A percentile compares a stretch with the other conserved stretches of the same genome.
Evolutionary conservation across 1,284 basidiomycete species (phyloP).

Genomic region (Exobasidium rhododendri): DNA sequence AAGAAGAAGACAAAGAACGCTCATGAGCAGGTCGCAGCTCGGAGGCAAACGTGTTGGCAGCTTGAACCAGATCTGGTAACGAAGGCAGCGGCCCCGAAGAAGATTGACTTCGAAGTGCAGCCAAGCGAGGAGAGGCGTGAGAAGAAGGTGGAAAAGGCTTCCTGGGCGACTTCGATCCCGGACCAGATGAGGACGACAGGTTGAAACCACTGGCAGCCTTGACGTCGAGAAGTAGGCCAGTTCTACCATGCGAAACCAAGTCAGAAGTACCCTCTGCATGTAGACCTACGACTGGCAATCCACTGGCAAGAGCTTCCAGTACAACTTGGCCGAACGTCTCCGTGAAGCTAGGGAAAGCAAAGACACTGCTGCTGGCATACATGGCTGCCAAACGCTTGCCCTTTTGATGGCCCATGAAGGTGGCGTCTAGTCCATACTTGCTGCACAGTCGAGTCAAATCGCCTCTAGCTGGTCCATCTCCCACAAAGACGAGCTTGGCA

Average conservation of each 20-base stretch:
- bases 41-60: slow-evolving; percentile 18
- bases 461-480: slow-evolving; percentile 60
- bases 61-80: slow-evolving; percentile 24
- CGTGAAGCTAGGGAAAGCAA: slow-evolving; percentile 62
- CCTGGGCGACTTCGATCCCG: not conserved
- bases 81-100: not conserved
- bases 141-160: not conserved
- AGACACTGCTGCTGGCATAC: slow-evolving; percentile 62
- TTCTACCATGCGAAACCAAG: slow-evolving; percentile 59
- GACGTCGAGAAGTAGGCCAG: slow-evolving; percentile 57
- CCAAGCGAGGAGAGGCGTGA: slow-evolving; percentile 4
- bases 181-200: not conserved
- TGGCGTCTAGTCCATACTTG: slow-evolving; percentile 58
- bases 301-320: slow-evolving; percentile 61
- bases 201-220: slow-evolving; percentile 23
- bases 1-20: slow-evolving; percentile 6
- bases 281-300: slow-evolving; percentile 62
- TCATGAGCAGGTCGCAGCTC: slow-evolving; percentile 12
- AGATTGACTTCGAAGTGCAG: slow-evolving; percentile 7
- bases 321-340: slow-evolving; percentile 64
- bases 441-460: slow-evolving; percentile 59
- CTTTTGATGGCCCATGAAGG: slow-evolving; percentile 60
- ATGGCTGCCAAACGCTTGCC: slow-evolving; percentile 49
- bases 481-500: slow-evolving; percentile 62
- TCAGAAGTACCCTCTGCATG: slow-evolving; percentile 63